Evolutionary conservation across 371 early-diverging fungal species (phyloP).

Genomic region (Saksenaea vasiformis): DNA sequence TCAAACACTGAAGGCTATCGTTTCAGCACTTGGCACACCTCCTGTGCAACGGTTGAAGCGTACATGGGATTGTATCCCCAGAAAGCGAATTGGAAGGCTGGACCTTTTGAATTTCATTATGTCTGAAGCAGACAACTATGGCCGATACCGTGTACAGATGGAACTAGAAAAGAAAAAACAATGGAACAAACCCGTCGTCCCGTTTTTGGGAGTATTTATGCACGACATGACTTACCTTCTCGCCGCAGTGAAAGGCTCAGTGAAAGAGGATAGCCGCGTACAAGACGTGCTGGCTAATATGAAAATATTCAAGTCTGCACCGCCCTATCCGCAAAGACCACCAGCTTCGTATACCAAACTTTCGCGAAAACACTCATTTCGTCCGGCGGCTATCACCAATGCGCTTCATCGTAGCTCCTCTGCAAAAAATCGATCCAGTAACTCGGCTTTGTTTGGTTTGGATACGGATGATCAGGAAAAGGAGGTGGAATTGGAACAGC

Average conservation of each 20-base stretch:
- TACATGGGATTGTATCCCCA: slow-evolving; percentile 72
- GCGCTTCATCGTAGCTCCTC: slow-evolving; percentile 45
- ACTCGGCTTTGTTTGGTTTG: slow-evolving; percentile 23
- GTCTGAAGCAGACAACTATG: slow-evolving; percentile 71
- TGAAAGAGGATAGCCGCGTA: slow-evolving; percentile 50
- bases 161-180: slow-evolving; percentile 19
- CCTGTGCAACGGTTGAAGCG: slow-evolving; percentile 70
- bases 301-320: slow-evolving; percentile 54
- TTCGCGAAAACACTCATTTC: slow-evolving; percentile 39
- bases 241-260: slow-evolving; percentile 55
- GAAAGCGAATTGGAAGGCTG: slow-evolving; percentile 60
- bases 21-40: slow-evolving; percentile 68
- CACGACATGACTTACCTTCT: slow-evolving; percentile 74
- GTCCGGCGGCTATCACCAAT: slow-evolving; percentile 42
- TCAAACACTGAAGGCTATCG: slow-evolving; percentile 71
- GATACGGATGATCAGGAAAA: slow-evolving; percentile 30
- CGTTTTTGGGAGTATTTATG: slow-evolving; percentile 72
- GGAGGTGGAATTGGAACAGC: slow-evolving; percentile 40
- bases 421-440: slow-evolving; percentile 26
- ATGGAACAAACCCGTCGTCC: slow-evolving; percentile 58
- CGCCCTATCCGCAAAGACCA: slow-evolving; percentile 55
- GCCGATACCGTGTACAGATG: slow-evolving; percentile 63
- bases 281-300: slow-evolving; percentile 47
- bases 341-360: slow-evolving; percentile 54
- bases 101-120: slow-evolving; percentile 60